Evolutionary conservation across 2,329 filamentous ascomycete species (phyloP).

Genomic region (Aspergillus clavatus): DNA sequence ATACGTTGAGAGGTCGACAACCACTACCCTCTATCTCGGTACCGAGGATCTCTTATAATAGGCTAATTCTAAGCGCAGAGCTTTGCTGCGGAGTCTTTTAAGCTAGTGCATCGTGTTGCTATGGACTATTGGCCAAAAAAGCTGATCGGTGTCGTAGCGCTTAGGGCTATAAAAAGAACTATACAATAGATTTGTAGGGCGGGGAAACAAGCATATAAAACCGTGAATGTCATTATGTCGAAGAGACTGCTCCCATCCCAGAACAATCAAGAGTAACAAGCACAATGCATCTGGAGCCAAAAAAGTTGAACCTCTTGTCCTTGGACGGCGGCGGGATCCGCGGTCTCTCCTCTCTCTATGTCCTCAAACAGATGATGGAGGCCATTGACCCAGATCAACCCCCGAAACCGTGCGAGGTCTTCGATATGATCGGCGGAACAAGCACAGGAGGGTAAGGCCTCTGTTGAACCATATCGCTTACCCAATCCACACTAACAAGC

Average conservation of each 20-base stretch:
- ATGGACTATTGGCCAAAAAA: too few relatives aligned
- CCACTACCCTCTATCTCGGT: background rate
- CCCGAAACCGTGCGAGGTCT: conserved; percentile 30
- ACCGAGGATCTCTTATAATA: background rate
- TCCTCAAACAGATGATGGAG: conserved; percentile 31
- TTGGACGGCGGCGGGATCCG: conserved; percentile 38
- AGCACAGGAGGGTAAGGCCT: conserved; percentile 32
- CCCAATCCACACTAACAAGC: too few relatives aligned
- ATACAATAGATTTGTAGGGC: too few relatives aligned
- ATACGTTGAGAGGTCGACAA: background rate
- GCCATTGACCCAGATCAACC: conserved; percentile 15
- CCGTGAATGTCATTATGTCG: too few relatives aligned
- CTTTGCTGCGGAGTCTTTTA: background rate
- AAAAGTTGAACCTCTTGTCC: background rate
- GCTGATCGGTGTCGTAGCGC: too few relatives aligned
- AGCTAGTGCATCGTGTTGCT: background rate
- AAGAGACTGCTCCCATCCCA: too few relatives aligned
- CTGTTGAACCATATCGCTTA: too few relatives aligned
- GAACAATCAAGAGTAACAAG: background rate
- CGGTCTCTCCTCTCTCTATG: conserved; percentile 32
- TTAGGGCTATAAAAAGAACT: too few relatives aligned
- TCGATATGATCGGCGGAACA: conserved; percentile 39
- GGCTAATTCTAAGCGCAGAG: background rate
- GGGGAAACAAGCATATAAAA: too few relatives aligned
- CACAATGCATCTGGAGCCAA: background rate